Evolutionary conservation across 768 basidiomycete species (phyloP).

Genomic region (Leccinum uliginosum): DNA sequence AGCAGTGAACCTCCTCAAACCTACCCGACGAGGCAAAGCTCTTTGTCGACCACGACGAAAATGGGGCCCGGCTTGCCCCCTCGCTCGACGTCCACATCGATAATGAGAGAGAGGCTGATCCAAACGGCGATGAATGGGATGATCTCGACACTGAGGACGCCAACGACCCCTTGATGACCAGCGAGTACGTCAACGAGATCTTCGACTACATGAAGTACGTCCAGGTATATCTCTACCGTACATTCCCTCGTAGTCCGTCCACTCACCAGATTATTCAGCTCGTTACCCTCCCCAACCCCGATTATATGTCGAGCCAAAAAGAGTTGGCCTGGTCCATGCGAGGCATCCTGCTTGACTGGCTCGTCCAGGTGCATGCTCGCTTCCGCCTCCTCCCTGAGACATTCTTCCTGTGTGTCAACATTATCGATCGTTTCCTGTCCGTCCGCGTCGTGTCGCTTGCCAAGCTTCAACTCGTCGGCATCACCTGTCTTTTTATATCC

Average conservation of each 20-base stretch:
- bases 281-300: slow-evolving; percentile 72
- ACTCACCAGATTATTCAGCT: slow-evolving; percentile 38
- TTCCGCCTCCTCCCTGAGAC: slow-evolving; percentile 91
- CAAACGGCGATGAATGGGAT: slow-evolving; percentile 75
- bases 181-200: slow-evolving; percentile 92
- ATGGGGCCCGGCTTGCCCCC: slow-evolving; percentile 32
- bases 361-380: slow-evolving; percentile 84
- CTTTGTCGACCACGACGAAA: slow-evolving; percentile 42
- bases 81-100: slow-evolving; percentile 40
- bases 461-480: slow-evolving; percentile 92
- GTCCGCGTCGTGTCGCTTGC: slow-evolving; percentile 70
- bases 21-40: slow-evolving; percentile 40
- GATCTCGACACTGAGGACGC: slow-evolving; percentile 90
- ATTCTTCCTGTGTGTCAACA: slow-evolving; percentile 83
- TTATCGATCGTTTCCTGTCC: slow-evolving; percentile 73
- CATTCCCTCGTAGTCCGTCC: neutral
- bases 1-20: slow-evolving; percentile 70
- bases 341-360: slow-evolving; percentile 91
- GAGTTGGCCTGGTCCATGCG: slow-evolving; percentile 90
- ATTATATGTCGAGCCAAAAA: slow-evolving; percentile 81
- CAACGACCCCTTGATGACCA: slow-evolving; percentile 95
- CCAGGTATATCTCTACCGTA: slow-evolving; percentile 54
- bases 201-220: slow-evolving; percentile 84
- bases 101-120: slow-evolving; percentile 59
- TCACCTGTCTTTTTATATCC: slow-evolving; percentile 82